These are phyloP conservation scores for Thielaviopsis euricoi DNA, from an alignment of 2,329 filamentous ascomycete species.

Conservation along the genomic window DNA sequence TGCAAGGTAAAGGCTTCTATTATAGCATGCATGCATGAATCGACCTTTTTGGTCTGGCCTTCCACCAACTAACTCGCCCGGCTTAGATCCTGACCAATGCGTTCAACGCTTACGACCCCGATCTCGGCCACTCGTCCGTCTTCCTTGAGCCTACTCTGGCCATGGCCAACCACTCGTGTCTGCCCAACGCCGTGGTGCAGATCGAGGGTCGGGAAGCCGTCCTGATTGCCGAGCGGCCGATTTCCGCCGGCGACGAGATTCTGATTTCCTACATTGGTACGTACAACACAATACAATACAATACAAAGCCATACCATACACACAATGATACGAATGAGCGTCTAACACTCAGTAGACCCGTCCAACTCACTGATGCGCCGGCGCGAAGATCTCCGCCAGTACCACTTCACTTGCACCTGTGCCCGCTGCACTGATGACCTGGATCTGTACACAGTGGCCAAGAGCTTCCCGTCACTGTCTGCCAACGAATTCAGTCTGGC, in stretches of 20 bases:
- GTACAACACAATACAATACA: conserved; percentile 11
- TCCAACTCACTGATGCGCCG: conserved; percentile 28
- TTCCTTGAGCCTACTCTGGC: conserved; percentile 39
- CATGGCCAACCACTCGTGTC: conserved; percentile 47
- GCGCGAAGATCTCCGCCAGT: conserved; percentile 26
- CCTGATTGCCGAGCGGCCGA: conserved; percentile 31
- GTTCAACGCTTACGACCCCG: conserved; percentile 38
- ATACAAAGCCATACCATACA: no score
- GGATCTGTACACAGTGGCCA: conserved; percentile 36
- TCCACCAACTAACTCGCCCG: no score
- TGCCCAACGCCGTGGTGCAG: conserved; percentile 41
- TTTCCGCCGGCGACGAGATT: conserved; percentile 37
- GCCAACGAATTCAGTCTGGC: conserved; percentile 27
- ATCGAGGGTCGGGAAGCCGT: conserved; percentile 35
- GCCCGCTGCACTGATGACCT: conserved; percentile 32
- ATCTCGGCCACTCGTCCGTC: conserved; percentile 35
- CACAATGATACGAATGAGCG: neutral
- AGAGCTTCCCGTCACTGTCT: conserved; percentile 22
- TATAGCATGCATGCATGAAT: neutral
- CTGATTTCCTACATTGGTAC: conserved; percentile 45
- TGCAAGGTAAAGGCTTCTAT: conserved; percentile 30
- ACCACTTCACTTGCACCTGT: conserved; percentile 37
- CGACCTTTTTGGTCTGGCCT: neutral
- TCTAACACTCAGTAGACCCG: conserved; percentile 23
- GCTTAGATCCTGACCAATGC: conserved; percentile 43